Percentiles rank a stretch among this genome's conserved stretches.
phyloP scores from a whole-genome alignment of 2,329 filamentous ascomycete species.

The Fusarium sp. region DNA sequence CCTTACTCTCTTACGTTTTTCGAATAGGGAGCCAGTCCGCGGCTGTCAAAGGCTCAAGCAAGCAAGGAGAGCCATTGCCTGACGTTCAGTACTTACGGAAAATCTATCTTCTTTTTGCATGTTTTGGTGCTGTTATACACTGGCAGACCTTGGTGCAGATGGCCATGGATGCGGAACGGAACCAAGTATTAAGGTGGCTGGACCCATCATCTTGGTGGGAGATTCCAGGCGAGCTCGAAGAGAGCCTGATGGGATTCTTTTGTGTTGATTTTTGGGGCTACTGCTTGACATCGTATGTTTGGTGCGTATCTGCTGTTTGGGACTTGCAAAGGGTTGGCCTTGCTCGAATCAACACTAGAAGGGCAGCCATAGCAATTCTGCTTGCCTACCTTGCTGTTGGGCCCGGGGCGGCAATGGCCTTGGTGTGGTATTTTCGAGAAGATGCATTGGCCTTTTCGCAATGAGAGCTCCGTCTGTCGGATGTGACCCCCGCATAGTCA shows the following conservation, averaged over 20 bases:
- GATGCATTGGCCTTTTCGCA: background rate
- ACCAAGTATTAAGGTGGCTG: background rate
- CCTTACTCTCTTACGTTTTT: background rate
- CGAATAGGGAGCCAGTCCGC: background rate
- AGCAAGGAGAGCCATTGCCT: background rate
- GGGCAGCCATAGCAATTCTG: background rate
- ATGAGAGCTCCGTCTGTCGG: background rate
- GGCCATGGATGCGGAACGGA: background rate
- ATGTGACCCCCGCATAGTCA: too few species aligned
- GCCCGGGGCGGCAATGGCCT: constrained; percentile 18
- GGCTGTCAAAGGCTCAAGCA: too few species aligned
- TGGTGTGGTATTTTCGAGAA: constrained; percentile 28
- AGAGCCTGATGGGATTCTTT: constrained; percentile 5
- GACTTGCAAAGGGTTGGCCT: constrained; percentile 20
- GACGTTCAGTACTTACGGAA: background rate
- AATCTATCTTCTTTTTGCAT: background rate
- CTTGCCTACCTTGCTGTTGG: constrained; percentile 2
- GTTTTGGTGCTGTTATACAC: background rate
- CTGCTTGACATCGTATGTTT: constrained; percentile 9
- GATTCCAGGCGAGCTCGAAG: background rate
- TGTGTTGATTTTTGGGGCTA: constrained; percentile 16
- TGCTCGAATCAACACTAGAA: background rate
- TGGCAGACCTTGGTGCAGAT: background rate
- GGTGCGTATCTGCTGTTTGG: constrained; percentile 18
- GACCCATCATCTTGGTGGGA: constrained; percentile 5